Percentiles rank a stretch among this genome's conserved stretches.
These are phyloP conservation scores for Erucastrum elatum DNA, from an alignment of 345 rosid genomes.

Conservation along the genomic window DNA sequence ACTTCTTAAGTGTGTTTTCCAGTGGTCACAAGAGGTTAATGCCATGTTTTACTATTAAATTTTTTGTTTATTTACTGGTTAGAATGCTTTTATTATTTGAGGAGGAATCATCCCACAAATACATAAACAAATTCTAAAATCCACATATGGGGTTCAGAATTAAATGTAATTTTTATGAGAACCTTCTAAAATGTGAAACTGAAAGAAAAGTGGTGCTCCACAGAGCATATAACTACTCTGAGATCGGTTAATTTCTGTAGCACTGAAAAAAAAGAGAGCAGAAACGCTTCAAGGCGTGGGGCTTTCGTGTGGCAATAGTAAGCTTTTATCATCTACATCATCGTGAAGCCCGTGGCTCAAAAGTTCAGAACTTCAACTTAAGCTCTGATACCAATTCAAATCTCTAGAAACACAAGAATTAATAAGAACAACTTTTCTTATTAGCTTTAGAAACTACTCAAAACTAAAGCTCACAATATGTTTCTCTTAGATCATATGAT, in stretches of 20 bases:
- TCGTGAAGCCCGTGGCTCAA: slow-evolving; percentile 23
- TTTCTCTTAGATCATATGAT: no score
- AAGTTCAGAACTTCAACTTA: no score
- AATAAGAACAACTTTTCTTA: no score
- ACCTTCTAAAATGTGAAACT: neutral
- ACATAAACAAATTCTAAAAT: neutral
- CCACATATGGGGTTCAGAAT: neutral
- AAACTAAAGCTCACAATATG: no score
- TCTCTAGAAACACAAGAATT: no score
- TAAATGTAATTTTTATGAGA: neutral
- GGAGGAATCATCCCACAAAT: neutral
- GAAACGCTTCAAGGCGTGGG: neutral
- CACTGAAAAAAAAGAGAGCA: neutral
- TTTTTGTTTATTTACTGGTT: no score
- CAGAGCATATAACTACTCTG: neutral
- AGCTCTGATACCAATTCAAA: no score
- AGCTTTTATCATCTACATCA: neutral
- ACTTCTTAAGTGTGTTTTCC: no score
- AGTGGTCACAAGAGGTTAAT: no score
- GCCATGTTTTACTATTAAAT: no score
- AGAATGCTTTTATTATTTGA: neutral
- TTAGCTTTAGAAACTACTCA: no score
- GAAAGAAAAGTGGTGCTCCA: neutral
- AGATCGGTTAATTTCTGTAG: neutral
- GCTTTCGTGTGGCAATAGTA: slow-evolving; percentile 15